Conservation (phyloP, 2,329 filamentous ascomycete species). For the Salinomyces thailandicus region DNA sequence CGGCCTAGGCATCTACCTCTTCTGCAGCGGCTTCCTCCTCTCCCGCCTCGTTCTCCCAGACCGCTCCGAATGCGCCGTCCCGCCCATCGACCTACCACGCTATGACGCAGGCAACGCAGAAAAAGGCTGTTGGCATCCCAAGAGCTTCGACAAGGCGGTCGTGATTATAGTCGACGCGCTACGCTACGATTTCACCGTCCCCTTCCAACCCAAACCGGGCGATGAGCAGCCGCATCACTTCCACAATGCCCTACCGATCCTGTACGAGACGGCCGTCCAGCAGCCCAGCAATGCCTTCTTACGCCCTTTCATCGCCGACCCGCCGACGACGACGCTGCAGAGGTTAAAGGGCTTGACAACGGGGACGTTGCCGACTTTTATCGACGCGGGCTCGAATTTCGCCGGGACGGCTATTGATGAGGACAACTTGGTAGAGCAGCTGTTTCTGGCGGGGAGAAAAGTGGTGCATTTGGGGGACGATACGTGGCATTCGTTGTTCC, state of each 20-base stretch:
- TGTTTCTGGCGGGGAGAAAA: constrained; percentile 56
- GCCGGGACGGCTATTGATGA: constrained; percentile 92
- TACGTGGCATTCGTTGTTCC: constrained; percentile 90
- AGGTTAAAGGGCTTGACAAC: constrained; percentile 89
- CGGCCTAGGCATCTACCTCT: constrained; percentile 72
- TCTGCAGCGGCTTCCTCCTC: constrained; percentile 88
- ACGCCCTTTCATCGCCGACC: constrained; percentile 91
- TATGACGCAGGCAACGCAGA: constrained; percentile 34
- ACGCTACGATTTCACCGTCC: constrained; percentile 92
- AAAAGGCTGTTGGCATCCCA: constrained; percentile 89
- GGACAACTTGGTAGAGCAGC: constrained; percentile 62
- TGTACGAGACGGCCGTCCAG: constrained; percentile 69
- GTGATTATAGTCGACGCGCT: constrained; percentile 86
- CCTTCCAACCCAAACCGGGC: constrained; percentile 48
- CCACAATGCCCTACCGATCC: constrained; percentile 77
- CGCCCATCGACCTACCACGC: constrained; percentile 45
- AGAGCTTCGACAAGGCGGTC: constrained; percentile 83
- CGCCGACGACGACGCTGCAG: constrained; percentile 87
- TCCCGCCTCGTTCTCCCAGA: constrained; percentile 73
- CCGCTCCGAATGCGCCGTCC: constrained; percentile 63
- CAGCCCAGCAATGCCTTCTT: constrained; percentile 77
- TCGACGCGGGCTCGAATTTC: constrained; percentile 91
- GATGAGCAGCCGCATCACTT: constrained; percentile 49
- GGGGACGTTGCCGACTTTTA: constrained; percentile 85
- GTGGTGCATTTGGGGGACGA: constrained; percentile 95